phyloP scores from a whole-genome alignment of 2,329 filamentous ascomycete species.

The Berkeleyomyces basicola region DNA sequence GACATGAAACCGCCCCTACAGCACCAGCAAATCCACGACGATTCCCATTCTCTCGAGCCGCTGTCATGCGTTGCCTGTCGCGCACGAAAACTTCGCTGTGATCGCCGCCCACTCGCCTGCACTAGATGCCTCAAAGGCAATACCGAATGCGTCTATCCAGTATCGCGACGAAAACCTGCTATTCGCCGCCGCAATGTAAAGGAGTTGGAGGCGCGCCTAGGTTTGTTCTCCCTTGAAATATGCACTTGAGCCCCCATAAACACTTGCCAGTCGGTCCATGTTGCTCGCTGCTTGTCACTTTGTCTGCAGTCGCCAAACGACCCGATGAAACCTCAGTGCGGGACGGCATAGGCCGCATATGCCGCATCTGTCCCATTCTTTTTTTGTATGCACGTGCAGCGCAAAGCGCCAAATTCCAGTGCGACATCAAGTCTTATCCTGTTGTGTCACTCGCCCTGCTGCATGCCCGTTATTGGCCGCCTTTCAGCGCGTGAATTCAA shows the following conservation, averaged over 20 bases:
- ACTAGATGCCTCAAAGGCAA: conserved; percentile 60
- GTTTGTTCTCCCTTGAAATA: conserved; percentile 30
- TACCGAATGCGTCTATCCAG: conserved; percentile 73
- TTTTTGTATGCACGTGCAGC: neutral
- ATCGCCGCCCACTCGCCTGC: conserved; percentile 64
- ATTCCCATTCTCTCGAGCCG: conserved; percentile 21
- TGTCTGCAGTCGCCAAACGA: neutral
- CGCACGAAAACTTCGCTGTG: conserved; percentile 73
- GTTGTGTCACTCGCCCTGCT: neutral
- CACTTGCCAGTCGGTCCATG: neutral
- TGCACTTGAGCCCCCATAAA: neutral
- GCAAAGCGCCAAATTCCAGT: neutral
- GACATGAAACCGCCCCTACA: neutral
- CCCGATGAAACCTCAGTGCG: neutral
- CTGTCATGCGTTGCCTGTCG: conserved; percentile 75
- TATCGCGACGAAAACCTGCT: conserved; percentile 73
- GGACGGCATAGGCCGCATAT: neutral
- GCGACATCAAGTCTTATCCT: neutral
- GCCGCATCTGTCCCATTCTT: neutral
- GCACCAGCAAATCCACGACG: neutral
- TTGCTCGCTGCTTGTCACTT: neutral
- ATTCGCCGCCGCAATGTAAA: conserved; percentile 82
- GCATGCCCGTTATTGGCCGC: neutral
- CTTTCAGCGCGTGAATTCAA: neutral
- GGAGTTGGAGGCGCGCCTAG: conserved; percentile 72